Conservation (phyloP, 2,329 filamentous ascomycete genomes). For the Calonectria honghensis region DNA sequence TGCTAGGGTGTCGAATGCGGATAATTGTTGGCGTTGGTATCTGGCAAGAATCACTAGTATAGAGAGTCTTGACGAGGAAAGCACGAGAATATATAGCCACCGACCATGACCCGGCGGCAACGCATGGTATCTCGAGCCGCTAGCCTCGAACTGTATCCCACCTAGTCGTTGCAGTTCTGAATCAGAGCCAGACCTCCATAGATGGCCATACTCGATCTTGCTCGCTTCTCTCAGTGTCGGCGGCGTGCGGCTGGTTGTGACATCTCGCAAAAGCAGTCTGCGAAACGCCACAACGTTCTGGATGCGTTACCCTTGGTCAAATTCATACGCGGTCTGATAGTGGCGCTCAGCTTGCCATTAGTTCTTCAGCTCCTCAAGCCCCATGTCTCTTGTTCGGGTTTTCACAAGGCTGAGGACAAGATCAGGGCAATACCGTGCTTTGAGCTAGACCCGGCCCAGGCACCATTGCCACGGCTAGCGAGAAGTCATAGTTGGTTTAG, state of each 20-base stretch:
- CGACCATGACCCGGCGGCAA: background rate
- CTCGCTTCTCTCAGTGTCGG: background rate
- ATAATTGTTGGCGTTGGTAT: background rate
- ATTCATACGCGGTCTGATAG: background rate
- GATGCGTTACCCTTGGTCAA: background rate
- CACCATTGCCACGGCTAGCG: background rate
- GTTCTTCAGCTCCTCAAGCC: background rate
- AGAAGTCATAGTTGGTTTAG: background rate
- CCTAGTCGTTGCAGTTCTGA: background rate
- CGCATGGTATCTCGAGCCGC: background rate
- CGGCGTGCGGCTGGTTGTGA: background rate
- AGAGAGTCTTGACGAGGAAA: background rate
- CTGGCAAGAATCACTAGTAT: background rate
- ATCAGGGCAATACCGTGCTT: background rate
- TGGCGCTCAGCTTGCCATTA: background rate
- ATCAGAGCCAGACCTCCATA: background rate
- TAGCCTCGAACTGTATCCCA: background rate
- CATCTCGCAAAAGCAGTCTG: background rate
- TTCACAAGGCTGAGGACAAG: background rate
- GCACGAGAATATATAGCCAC: background rate
- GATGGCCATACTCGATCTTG: background rate
- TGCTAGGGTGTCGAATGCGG: background rate
- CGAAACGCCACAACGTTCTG: background rate
- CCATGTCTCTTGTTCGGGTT: background rate
- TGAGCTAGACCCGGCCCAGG: background rate